Percentiles rank a stretch among this genome's conserved stretches.
Evolutionary conservation across 768 basidiomycete genomes (phyloP).

Genomic region (Sporobolomyces roseus): DNA sequence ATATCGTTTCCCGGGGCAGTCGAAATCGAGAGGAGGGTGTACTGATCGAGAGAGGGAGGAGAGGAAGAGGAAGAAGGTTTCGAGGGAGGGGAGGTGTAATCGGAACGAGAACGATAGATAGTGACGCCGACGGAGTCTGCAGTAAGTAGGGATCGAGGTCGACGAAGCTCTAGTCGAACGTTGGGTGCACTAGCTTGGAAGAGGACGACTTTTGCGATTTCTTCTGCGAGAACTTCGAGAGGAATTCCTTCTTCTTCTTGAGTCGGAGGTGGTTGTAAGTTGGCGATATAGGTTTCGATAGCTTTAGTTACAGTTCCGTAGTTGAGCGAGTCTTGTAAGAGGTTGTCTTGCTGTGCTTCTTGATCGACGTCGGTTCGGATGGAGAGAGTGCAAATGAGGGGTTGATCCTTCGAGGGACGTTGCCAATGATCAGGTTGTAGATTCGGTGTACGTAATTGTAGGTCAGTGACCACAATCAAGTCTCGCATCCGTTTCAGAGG

Average conservation of each 20-base stretch:
- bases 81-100: slow-evolving; percentile 9
- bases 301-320: slow-evolving; percentile 60
- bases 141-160: slow-evolving; percentile 58
- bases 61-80: not conserved
- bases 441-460: slow-evolving; percentile 47
- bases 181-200: slow-evolving; percentile 42
- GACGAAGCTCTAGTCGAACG: slow-evolving; percentile 54
- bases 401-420: slow-evolving; percentile 50
- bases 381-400: slow-evolving; percentile 57
- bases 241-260: slow-evolving; percentile 37
- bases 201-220: slow-evolving; percentile 53
- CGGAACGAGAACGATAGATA: slow-evolving; percentile 40
- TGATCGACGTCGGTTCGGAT: slow-evolving; percentile 56
- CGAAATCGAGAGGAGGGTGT: not conserved
- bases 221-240: slow-evolving; percentile 55
- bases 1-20: not conserved
- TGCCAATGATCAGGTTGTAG: slow-evolving; percentile 46
- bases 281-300: slow-evolving; percentile 51
- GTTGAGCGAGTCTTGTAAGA: slow-evolving; percentile 59
- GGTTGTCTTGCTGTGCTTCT: slow-evolving; percentile 58
- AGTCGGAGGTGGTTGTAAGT: not conserved
- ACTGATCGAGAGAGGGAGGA: not conserved
- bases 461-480: slow-evolving; percentile 47
- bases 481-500: slow-evolving; percentile 43
- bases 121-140: slow-evolving; percentile 54